phyloP scores from a whole-genome alignment of 345 rosid genomes.

The Gossypium rotundifolium region DNA sequence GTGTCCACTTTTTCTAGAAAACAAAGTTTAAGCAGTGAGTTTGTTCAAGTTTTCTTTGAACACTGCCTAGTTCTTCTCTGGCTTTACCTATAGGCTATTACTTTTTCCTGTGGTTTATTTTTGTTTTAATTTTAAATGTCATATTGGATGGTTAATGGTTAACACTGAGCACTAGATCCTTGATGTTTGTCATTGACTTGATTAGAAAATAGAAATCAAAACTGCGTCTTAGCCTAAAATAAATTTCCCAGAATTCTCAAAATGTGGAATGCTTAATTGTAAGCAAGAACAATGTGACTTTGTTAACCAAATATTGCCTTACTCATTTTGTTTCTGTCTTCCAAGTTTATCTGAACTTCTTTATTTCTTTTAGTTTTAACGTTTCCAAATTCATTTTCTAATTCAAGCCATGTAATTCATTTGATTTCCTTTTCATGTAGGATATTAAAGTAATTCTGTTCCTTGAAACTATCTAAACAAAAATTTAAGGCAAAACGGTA shows the following conservation, averaged over 20 bases:
- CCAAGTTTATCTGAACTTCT: not conserved
- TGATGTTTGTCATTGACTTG: not conserved
- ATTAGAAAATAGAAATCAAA: not conserved
- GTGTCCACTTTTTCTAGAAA: not conserved
- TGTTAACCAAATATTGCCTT: not conserved
- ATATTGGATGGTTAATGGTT: not conserved
- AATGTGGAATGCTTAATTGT: not conserved
- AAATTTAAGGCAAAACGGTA: not conserved
- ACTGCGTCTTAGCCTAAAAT: constrained; percentile 5
- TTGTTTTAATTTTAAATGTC: not conserved
- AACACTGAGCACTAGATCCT: not conserved
- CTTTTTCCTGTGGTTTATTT: not conserved
- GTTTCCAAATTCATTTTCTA: not conserved
- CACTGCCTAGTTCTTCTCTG: not conserved
- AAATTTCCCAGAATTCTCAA: not conserved
- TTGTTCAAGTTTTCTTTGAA: not conserved
- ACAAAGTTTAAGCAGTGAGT: not conserved
- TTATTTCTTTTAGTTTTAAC: not conserved
- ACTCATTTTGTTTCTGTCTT: not conserved
- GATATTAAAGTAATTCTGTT: not conserved
- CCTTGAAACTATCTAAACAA: not conserved
- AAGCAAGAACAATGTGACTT: not conserved
- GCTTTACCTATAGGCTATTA: not conserved
- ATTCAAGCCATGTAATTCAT: not conserved
- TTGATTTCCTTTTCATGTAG: not conserved